Conservation (phyloP, 2,329 filamentous ascomycete species). For the Ophiosphaerella korrae region DNA sequence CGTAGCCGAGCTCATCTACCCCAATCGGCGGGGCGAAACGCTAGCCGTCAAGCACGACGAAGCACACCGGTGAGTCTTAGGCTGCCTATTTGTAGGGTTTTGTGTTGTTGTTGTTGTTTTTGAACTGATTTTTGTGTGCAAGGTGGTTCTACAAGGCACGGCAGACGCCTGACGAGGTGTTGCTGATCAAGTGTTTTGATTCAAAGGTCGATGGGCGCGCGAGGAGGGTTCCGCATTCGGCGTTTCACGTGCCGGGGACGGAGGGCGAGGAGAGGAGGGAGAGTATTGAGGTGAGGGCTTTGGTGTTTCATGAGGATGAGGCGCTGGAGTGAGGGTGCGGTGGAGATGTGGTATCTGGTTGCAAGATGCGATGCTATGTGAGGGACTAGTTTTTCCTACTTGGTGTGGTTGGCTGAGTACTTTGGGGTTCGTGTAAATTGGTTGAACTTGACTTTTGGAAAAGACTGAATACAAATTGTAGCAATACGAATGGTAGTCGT, state of each 20-base stretch:
- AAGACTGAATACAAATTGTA: too few relatives aligned
- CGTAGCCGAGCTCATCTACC: constrained; percentile 35
- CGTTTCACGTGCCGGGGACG: constrained; percentile 35
- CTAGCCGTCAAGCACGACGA: constrained; percentile 32
- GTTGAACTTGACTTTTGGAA: too few relatives aligned
- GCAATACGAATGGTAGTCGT: too few relatives aligned
- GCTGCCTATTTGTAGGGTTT: too few relatives aligned
- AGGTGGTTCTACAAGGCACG: constrained; percentile 44
- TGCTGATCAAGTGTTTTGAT: constrained; percentile 46
- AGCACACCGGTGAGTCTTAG: constrained; percentile 34
- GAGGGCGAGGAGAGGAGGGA: constrained; percentile 35
- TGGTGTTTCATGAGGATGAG: constrained; percentile 44
- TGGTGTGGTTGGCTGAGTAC: too few relatives aligned
- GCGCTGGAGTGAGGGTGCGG: neutral
- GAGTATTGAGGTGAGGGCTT: constrained; percentile 42
- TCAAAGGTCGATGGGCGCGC: constrained; percentile 42
- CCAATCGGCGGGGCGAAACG: constrained; percentile 37
- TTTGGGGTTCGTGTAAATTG: too few relatives aligned
- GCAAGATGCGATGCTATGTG: too few relatives aligned
- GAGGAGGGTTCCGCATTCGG: constrained; percentile 41
- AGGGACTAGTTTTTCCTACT: too few relatives aligned
- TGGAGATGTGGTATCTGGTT: too few relatives aligned
- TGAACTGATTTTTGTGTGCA: too few relatives aligned
- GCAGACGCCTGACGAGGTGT: constrained; percentile 34
- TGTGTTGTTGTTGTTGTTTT: neutral